phyloP scores from a whole-genome alignment of 2,329 filamentous ascomycete genomes.

The Xylaria sp. region DNA sequence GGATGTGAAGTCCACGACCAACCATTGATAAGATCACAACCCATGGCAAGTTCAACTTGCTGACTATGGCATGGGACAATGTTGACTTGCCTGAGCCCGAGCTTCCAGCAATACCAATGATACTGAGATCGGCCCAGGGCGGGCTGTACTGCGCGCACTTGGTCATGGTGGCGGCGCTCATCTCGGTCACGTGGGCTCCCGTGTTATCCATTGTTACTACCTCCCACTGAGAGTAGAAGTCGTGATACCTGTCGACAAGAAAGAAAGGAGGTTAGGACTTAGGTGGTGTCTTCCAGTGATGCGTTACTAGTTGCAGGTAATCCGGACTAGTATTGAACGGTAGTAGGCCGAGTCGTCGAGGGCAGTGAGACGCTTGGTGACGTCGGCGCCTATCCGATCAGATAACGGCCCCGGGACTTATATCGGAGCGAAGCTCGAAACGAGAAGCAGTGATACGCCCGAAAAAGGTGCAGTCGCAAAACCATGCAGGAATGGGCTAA shows the following conservation, averaged over 20 bases:
- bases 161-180: conserved; percentile 41
- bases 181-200: conserved; percentile 30
- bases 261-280: not conserved
- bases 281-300: not conserved
- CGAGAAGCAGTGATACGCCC: not conserved
- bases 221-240: conserved; percentile 7
- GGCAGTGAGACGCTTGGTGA: not conserved
- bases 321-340: not conserved
- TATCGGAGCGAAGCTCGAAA: not conserved
- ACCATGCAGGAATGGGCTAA: not conserved
- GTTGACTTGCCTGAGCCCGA: conserved; percentile 96
- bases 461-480: not conserved
- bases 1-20: conserved; percentile 30
- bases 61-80: conserved; percentile 84
- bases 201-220: conserved; percentile 28
- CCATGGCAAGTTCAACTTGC: conserved; percentile 87
- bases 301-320: not conserved
- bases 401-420: not conserved
- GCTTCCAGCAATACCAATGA: conserved; percentile 92
- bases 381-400: not conserved
- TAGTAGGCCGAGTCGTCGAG: not conserved
- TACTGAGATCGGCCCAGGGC: conserved; percentile 93
- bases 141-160: conserved; percentile 75
- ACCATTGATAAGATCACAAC: conserved; percentile 97
- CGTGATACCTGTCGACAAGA: conserved; percentile 11